Base-by-base conservation (phyloP, 805 yeast genomes). In the Pichia paraexigua region DNA sequence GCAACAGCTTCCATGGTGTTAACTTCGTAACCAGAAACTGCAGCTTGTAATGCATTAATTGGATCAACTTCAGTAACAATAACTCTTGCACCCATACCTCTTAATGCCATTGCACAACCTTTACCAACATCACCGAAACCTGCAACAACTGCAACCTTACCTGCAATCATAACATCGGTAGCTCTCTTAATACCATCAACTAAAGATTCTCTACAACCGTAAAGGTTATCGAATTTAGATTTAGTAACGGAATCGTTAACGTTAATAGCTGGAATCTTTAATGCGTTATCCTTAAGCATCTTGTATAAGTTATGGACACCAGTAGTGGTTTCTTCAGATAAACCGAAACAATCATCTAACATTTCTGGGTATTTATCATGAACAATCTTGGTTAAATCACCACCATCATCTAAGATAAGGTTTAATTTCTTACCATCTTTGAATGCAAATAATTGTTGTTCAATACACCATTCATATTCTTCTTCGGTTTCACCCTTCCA, bases 401-500 rank as follows among this genome's bases (percentile, higher is more conserved):
- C 99, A 85, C 99, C 99, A 69, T 92, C 99, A 71, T 92, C 99
- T 71, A 92, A 83, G 73, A 92, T 94, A 77, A 92, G 80, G 88
- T 92, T 92, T 74, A 92, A 86, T 76, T 87, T 86, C 80, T 86
- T 82, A 73, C 80, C 84, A 74, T 91, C 96, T 80, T 92, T 92
- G 92, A 92, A 92, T 58, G 98, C 87, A 69, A 87, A 90, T 74
- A 92, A 85, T 81, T 94, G 98, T 80, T 92, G 98, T 80, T 94
- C 97, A 66, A 92, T 88, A 83, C 99, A 92, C 99, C 99, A 92
- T 70, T 82, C 71, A 83, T 92, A 94, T 80, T 92, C 99, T 80
- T 92, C 98, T 76, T 92, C 99, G 74, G 98, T 89, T 83, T 92
- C 98, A 73, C 99, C 98, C 83, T 92, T 92, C 99, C 99, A 92